Evolutionary conservation across 805 yeast genomes (phyloP).

Genomic region (Jamesozyma piceae): DNA sequence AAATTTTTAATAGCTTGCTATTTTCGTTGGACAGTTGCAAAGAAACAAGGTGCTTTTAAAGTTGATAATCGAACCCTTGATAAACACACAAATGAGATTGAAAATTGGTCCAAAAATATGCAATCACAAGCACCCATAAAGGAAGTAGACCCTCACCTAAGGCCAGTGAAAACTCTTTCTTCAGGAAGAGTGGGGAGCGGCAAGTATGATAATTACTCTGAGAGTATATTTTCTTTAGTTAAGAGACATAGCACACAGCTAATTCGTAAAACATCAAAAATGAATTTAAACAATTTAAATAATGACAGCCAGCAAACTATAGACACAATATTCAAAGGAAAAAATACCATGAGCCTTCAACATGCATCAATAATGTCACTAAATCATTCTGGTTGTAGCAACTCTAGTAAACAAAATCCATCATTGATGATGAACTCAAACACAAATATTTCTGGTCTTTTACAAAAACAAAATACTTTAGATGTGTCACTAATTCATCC

Average conservation of each 20-base stretch:
- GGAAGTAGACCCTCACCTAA: conserved; percentile 42
- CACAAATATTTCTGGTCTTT: conserved; percentile 5
- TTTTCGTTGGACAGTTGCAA: conserved; percentile 75
- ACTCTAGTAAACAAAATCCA: too few relatives aligned
- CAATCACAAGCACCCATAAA: conserved; percentile 42
- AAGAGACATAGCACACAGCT: conserved; percentile 32
- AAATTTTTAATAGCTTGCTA: conserved; percentile 84
- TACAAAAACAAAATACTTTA: conserved; percentile 35
- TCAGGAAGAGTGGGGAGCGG: not conserved
- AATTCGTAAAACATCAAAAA: conserved; percentile 2
- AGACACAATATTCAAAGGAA: conserved; percentile 11
- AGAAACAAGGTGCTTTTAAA: conserved; percentile 68
- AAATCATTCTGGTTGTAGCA: not conserved
- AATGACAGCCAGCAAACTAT: not conserved
- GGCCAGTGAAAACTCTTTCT: conserved; percentile 36
- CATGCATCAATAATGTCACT: conserved; percentile 29
- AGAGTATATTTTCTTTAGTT: conserved; percentile 24
- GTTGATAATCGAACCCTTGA: conserved; percentile 51
- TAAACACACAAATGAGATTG: conserved; percentile 58
- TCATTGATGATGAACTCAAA: not conserved
- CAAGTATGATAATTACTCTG: not conserved
- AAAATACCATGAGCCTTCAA: conserved; percentile 60
- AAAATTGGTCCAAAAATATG: conserved; percentile 75
- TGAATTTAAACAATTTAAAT: not conserved
- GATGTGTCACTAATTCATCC: conserved; percentile 56